These are phyloP conservation scores for Trichophyton benhamiae DNA, from an alignment of 2,329 filamentous ascomycete species.

Conservation along the genomic window DNA sequence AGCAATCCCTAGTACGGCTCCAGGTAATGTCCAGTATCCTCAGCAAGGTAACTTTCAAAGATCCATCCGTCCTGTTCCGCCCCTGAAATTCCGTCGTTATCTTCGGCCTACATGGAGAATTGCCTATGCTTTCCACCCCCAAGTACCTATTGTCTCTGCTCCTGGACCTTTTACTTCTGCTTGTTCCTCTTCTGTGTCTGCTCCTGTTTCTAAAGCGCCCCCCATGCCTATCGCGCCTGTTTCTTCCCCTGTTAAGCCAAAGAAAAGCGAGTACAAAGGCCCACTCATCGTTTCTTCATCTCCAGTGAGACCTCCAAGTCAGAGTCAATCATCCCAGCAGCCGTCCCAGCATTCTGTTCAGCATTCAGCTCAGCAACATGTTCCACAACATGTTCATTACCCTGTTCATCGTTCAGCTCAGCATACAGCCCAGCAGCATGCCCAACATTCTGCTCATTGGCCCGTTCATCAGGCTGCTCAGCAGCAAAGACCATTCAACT, in stretches of 20 bases:
- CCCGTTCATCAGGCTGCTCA: background rate
- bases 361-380: background rate
- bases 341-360: background rate
- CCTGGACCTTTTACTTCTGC: background rate
- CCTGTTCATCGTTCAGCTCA: no score
- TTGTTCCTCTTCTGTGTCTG: background rate
- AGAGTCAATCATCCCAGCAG: background rate
- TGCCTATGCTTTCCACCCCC: background rate
- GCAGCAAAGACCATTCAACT: background rate
- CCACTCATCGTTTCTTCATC: conserved; percentile 11
- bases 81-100: background rate
- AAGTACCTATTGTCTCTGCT: background rate
- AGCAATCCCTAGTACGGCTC: background rate
- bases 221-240: background rate
- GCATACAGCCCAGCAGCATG: no score
- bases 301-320: background rate
- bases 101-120: background rate
- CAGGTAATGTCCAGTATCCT: background rate
- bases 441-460: no score
- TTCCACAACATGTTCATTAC: background rate
- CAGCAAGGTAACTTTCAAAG: conserved; percentile 3
- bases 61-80: background rate
- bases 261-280: conserved; percentile 9
- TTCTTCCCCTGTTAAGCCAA: background rate
- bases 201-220: background rate